Evolutionary conservation across 129 eudicot species (phyloP).

Genomic region (Chrysanthemum seticuspe): DNA sequence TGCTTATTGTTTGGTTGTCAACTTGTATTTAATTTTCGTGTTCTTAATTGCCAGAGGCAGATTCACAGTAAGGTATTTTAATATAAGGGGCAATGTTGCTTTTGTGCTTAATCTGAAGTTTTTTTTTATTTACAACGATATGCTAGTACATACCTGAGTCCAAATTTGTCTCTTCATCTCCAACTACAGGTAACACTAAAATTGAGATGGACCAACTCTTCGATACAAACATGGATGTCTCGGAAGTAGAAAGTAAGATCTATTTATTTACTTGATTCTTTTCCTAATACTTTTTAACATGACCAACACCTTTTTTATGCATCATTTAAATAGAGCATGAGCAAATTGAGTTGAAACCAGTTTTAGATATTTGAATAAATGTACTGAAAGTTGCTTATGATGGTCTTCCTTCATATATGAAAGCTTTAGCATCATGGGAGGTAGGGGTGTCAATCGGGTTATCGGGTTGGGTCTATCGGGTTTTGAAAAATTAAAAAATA

Average conservation of each 20-base stretch:
- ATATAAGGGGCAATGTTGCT: not conserved
- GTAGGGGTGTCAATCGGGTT: conserved; percentile 24
- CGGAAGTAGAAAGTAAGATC: not conserved
- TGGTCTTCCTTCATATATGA: conserved; percentile 77
- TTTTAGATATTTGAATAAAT: conserved; percentile 12
- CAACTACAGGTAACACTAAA: conserved; percentile 34
- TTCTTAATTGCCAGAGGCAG: too few relatives aligned
- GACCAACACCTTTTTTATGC: too few relatives aligned
- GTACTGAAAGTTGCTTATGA: conserved; percentile 66
- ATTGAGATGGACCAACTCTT: conserved; percentile 35
- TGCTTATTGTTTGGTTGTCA: too few relatives aligned
- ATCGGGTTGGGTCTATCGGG: too few relatives aligned
- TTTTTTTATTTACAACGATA: not conserved
- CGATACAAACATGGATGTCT: conserved; percentile 28
- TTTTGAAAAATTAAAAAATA: too few relatives aligned
- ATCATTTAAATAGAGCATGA: too few relatives aligned
- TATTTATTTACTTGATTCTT: too few relatives aligned
- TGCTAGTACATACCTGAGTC: not conserved
- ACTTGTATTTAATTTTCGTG: too few relatives aligned
- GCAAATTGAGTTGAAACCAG: too few relatives aligned
- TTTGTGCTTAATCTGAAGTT: too few relatives aligned
- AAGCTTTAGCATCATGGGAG: conserved; percentile 79
- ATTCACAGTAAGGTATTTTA: too few relatives aligned
- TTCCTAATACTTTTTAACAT: too few relatives aligned
- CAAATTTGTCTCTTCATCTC: not conserved